phyloP scores from a whole-genome alignment of 2,329 filamentous ascomycete genomes.

The Pseudogymnoascus verrucosus region DNA sequence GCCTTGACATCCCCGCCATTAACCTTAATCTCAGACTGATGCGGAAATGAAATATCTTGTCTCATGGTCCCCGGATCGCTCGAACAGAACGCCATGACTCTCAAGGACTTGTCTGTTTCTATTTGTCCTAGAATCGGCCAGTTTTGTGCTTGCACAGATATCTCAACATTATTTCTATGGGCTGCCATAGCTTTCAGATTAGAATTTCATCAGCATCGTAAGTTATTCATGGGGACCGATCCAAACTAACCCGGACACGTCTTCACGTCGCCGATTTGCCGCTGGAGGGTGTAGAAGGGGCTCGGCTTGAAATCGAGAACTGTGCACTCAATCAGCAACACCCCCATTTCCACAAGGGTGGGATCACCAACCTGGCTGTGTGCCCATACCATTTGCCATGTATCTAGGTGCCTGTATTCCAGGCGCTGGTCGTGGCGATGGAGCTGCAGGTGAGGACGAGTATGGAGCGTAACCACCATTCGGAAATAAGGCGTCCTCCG shows the following conservation, averaged over 20 bases:
- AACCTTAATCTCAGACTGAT: constrained; percentile 85
- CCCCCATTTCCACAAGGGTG: background rate
- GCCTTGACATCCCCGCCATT: constrained; percentile 83
- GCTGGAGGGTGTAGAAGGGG: constrained; percentile 72
- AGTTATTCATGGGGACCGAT: background rate
- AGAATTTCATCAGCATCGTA: constrained; percentile 7
- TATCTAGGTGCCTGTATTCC: background rate
- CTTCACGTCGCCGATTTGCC: constrained; percentile 55
- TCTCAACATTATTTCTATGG: constrained; percentile 40
- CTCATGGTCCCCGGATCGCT: constrained; percentile 48
- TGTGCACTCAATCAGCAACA: background rate
- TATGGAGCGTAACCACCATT: constrained; percentile 4
- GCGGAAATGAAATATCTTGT: constrained; percentile 81
- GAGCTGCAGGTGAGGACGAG: constrained; percentile 3
- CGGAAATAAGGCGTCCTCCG: constrained; percentile 11
- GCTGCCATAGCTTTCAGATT: constrained; percentile 24
- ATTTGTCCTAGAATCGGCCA: constrained; percentile 28
- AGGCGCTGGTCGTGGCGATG: constrained; percentile 1
- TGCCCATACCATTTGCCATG: background rate
- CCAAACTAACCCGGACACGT: constrained; percentile 62
- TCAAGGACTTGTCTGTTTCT: constrained; percentile 32
- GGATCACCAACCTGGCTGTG: background rate
- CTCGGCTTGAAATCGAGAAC: constrained; percentile 59
- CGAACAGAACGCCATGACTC: constrained; percentile 79
- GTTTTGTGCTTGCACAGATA: constrained; percentile 49